Percentiles rank a stretch among this genome's conserved stretches.
phyloP scores from a whole-genome alignment of 163 green algal species.

The Scenedesmus sp. region DNA sequence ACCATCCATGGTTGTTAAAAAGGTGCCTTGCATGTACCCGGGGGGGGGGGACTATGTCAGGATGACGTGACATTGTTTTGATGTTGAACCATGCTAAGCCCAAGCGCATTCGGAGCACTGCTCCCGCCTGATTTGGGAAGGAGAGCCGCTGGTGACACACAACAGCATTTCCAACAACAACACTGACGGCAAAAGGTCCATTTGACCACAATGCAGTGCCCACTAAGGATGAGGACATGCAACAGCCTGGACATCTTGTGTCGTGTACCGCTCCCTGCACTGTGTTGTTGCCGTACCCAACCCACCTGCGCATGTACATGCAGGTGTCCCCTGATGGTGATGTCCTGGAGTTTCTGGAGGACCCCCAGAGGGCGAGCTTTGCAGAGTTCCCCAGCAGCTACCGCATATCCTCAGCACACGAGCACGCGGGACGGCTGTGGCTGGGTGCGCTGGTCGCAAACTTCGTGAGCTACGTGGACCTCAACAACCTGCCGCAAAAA shows the following conservation, averaged over 20 bases:
- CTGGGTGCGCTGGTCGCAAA: conserved; percentile 42
- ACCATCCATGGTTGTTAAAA: too few relatives aligned
- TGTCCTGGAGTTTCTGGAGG: conserved; percentile 63
- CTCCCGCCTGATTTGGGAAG: too few relatives aligned
- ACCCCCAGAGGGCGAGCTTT: conserved; percentile 37
- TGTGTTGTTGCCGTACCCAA: too few relatives aligned
- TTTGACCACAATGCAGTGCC: neutral
- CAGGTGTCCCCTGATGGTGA: conserved; percentile 56
- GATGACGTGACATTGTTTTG: too few relatives aligned
- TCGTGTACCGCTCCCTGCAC: too few relatives aligned
- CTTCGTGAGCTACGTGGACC: conserved; percentile 57
- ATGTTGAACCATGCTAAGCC: too few relatives aligned
- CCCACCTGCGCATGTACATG: neutral
- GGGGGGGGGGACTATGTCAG: too few relatives aligned
- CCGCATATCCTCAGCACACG: conserved; percentile 51
- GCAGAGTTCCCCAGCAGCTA: neutral
- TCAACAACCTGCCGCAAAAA: conserved; percentile 26
- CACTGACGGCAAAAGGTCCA: neutral
- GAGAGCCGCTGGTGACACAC: too few relatives aligned
- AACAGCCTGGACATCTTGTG: neutral
- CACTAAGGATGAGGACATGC: neutral
- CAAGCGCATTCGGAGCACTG: too few relatives aligned
- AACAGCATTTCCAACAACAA: neutral
- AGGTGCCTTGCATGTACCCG: too few relatives aligned
- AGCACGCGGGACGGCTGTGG: conserved; percentile 42